Conservation (phyloP, 2,329 filamentous ascomycete species). For the Delphinella strobiligena region DNA sequence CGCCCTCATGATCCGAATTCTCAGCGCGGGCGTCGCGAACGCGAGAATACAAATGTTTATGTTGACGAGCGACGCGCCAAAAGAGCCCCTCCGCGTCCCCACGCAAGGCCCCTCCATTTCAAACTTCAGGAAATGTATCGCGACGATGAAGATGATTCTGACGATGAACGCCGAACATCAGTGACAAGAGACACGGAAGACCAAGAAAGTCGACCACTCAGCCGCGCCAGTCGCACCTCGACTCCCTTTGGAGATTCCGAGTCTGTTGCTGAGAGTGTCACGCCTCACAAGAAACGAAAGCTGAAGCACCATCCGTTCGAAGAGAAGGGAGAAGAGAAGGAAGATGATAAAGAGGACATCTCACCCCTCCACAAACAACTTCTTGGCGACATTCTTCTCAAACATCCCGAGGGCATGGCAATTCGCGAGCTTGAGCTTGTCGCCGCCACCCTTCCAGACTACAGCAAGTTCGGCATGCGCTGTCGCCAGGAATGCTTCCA, state of each 20-base stretch:
- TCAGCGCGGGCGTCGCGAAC: constrained; percentile 23
- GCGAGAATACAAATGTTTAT: constrained; percentile 34
- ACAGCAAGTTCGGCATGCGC: constrained; percentile 61
- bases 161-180: constrained; percentile 57
- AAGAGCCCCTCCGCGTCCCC: constrained; percentile 43
- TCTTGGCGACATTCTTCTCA: constrained; percentile 37
- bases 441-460: constrained; percentile 41
- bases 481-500: constrained; percentile 56
- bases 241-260: constrained; percentile 40
- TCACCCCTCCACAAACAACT: constrained; percentile 28
- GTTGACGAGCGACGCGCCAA: constrained; percentile 48
- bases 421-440: constrained; percentile 49
- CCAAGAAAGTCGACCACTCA: constrained; percentile 68
- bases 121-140: constrained; percentile 55
- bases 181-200: constrained; percentile 70
- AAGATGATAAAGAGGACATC: constrained; percentile 35
- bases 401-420: constrained; percentile 57
- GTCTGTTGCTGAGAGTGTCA: constrained; percentile 21
- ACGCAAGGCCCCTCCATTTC: constrained; percentile 70
- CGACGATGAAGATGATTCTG: constrained; percentile 57
- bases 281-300: constrained; percentile 30
- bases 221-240: constrained; percentile 48
- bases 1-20: constrained; percentile 32
- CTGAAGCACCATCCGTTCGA: constrained; percentile 15
- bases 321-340: constrained; percentile 32